Conservation (phyloP, 2,329 filamentous ascomycete genomes). For the Fusarium sp. region DNA sequence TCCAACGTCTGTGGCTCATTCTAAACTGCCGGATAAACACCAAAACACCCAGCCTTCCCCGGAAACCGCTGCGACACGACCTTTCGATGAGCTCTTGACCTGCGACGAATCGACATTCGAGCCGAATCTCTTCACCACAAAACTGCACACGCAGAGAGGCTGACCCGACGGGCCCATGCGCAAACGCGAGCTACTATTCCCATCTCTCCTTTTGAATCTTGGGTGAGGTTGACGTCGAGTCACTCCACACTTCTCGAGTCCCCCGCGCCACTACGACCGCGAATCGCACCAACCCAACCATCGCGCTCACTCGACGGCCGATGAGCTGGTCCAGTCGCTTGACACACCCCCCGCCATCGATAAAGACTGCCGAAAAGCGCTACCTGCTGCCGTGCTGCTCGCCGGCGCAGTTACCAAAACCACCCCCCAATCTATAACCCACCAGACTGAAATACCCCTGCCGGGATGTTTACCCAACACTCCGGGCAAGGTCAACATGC, state of each 20-base stretch:
- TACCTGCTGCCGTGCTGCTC: constrained; percentile 45
- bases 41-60: constrained; percentile 15
- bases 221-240: constrained; percentile 44
- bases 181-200: constrained; percentile 52
- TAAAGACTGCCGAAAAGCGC: constrained; percentile 36
- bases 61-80: constrained; percentile 30
- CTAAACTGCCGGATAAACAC: constrained; percentile 7
- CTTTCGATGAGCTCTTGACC: constrained; percentile 49
- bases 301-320: constrained; percentile 36
- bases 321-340: constrained; percentile 41
- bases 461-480: constrained; percentile 79
- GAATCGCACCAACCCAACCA: constrained; percentile 13
- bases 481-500: constrained; percentile 75
- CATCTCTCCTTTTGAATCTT: constrained; percentile 49
- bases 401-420: constrained; percentile 45
- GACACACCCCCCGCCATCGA: constrained; percentile 25
- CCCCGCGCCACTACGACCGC: constrained; percentile 24
- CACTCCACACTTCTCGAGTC: constrained; percentile 32
- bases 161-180: constrained; percentile 51
- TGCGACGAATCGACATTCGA: constrained; percentile 33
- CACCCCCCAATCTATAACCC: constrained; percentile 26
- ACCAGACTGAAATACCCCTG: constrained; percentile 32
- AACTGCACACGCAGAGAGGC: constrained; percentile 38
- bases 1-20: constrained; percentile 22
- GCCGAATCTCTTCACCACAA: constrained; percentile 23